phyloP scores from a whole-genome alignment of 352 stramenopile genomes.

The Phytophthora fragariaefolia region DNA sequence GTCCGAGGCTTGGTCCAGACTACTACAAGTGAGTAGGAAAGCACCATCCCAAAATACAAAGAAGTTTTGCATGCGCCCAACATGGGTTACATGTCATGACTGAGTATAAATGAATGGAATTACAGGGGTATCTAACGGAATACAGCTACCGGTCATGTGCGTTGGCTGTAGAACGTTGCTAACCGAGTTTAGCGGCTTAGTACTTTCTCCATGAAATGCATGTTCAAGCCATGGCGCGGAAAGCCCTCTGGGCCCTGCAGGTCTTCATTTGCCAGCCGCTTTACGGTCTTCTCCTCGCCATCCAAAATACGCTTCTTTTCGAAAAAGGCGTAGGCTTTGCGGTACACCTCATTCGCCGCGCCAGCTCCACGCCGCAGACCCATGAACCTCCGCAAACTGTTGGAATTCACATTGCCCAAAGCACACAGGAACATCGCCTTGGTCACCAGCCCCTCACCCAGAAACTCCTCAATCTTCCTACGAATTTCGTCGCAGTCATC shows the following conservation, averaged over 20 bases:
- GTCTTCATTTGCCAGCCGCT: background rate
- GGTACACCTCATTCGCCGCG: background rate
- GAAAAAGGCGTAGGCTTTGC: background rate
- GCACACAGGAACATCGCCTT: background rate
- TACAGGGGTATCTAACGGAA: too few species aligned
- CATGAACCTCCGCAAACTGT: slow-evolving; percentile 1
- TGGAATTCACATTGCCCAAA: slow-evolving; percentile 2
- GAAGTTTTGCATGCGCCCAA: too few species aligned
- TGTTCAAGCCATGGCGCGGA: too few species aligned
- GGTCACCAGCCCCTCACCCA: background rate
- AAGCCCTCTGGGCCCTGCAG: background rate
- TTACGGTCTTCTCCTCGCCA: background rate
- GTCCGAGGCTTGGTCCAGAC: too few species aligned
- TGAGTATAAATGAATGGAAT: too few species aligned
- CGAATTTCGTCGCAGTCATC: background rate
- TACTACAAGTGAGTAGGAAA: too few species aligned
- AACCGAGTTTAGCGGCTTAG: too few species aligned
- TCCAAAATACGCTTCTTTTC: slow-evolving; percentile 2
- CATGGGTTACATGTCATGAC: too few species aligned
- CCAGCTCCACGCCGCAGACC: background rate
- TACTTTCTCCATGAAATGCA: too few species aligned
- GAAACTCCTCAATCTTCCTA: background rate
- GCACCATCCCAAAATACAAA: too few species aligned
- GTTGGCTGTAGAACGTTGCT: too few species aligned
- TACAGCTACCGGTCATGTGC: too few species aligned